These are phyloP conservation scores for Lojkania enalia DNA, from an alignment of 2,329 filamentous ascomycete genomes.

Conservation along the genomic window DNA sequence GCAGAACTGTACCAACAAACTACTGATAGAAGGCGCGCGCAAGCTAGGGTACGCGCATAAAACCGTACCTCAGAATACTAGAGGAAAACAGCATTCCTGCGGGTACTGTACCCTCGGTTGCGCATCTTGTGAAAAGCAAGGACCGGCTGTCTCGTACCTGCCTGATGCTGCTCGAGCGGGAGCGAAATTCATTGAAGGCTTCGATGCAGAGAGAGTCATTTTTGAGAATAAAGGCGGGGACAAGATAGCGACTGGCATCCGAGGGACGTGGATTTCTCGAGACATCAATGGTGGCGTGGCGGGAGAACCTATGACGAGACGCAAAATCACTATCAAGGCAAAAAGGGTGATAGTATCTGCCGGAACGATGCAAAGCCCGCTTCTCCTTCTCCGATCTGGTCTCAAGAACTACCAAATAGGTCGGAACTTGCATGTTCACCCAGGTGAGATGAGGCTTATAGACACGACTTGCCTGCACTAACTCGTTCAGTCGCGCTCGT, in stretches of 20 bases:
- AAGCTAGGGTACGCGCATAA: conserved; percentile 73
- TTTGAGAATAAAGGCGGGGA: conserved; percentile 63
- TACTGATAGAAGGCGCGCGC: conserved; percentile 73
- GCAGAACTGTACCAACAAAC: conserved; percentile 73
- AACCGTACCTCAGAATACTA: conserved; percentile 78
- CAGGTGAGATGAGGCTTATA: conserved; percentile 43
- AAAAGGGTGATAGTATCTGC: conserved; percentile 79
- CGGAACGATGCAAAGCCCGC: conserved; percentile 75
- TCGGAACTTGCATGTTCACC: conserved; percentile 79
- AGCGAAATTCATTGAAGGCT: conserved; percentile 82
- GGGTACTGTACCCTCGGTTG: conserved; percentile 65
- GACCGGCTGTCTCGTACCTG: conserved; percentile 75
- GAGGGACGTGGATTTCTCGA: conserved; percentile 74
- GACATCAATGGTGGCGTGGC: conserved; percentile 64
- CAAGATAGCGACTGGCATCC: conserved; percentile 68
- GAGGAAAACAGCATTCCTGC: conserved; percentile 72
- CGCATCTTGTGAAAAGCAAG: conserved; percentile 72
- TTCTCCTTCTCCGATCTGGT: conserved; percentile 76
- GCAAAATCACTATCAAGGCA: conserved; percentile 72
- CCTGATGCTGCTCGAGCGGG: conserved; percentile 78
- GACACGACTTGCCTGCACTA: neutral
- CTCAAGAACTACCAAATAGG: conserved; percentile 82
- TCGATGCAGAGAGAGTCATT: conserved; percentile 69
- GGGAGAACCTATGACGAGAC: conserved; percentile 55
- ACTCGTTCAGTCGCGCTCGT: conserved; percentile 49